Base-by-base conservation (phyloP, 768 basidiomycete genomes). In the Trametes sanguinea region DNA sequence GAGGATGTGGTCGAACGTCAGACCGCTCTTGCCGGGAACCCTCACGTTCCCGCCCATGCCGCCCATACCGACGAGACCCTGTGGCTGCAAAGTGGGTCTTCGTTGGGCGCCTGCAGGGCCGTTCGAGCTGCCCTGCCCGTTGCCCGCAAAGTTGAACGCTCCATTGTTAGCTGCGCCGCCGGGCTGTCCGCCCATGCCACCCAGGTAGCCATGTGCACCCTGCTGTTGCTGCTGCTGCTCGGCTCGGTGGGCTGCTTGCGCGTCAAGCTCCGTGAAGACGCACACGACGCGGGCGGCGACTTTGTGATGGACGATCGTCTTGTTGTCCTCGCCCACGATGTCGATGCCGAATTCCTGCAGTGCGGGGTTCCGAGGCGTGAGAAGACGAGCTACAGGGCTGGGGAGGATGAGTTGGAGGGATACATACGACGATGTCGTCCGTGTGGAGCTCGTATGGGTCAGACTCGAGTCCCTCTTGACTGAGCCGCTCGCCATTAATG, bases 281-380 rank as follows among this genome's bases (percentile, higher is more conserved):
- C 95, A 95, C 55, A 92, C 83, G 39, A 95, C 94, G 32, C 93
- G 90, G 4, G 96, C 95, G 9, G 97, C 94, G 55, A 98, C 97
- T 75, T 99, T 98, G 78, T 98, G 95, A 76, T 99, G 97, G 51
- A 98, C 88, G 60, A 98, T 95, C 2, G 93, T 95, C 76, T 92
- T 92, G 81, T 95, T 97, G 80, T 99, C 97, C 71, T 99, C 97
- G 64, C 93, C 92, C 56, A 97, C 92, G 64, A 99, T 99, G 77
- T 98, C 97, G 70, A 98, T 99, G 59, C 97, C 97, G 73, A 97
- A 98, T 88, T 98, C 95, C 95, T 96, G 59, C 5, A 27, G 17
- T 32, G 35, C 35, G 7, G 58, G 22, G 30, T 16, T 57, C 45
- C 61, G 37, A 6, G 11, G 39, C 33, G 51, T 35, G n/a, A 35